Conservation (phyloP, 1,139 yeast species). For the Yarrowia galli region DNA sequence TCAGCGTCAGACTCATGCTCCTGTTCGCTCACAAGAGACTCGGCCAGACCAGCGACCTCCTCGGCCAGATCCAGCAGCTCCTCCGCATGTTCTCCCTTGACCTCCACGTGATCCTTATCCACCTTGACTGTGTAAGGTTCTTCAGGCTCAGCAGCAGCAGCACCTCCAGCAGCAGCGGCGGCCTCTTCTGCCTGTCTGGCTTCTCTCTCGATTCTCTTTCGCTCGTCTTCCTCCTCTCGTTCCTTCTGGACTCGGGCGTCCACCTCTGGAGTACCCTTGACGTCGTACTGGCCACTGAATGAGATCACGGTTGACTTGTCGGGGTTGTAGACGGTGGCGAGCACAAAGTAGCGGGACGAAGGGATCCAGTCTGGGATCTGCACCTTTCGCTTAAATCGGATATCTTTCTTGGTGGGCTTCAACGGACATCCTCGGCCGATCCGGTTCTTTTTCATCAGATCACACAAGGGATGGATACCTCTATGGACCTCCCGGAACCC, state of each 20-base stretch:
- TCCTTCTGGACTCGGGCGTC: background rate
- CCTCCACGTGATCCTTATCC: background rate
- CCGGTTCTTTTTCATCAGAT: slow-evolving; percentile 16
- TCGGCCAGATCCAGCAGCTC: slow-evolving; percentile 9
- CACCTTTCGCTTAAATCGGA: slow-evolving; percentile 21
- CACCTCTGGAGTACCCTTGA: slow-evolving; percentile 17
- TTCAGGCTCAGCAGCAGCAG: background rate
- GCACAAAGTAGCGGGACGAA: slow-evolving; percentile 6
- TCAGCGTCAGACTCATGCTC: background rate
- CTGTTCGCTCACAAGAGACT: slow-evolving; percentile 4
- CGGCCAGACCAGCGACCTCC: slow-evolving; percentile 2
- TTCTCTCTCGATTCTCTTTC: background rate
- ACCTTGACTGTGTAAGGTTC: slow-evolving; percentile 24
- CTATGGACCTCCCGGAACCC: slow-evolving; percentile 21
- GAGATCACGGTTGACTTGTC: slow-evolving; percentile 7
- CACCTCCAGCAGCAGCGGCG: background rate
- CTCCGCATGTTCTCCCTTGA: slow-evolving; percentile 22
- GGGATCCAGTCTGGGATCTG: slow-evolving; percentile 34
- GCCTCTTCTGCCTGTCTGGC: background rate
- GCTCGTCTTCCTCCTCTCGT: slow-evolving; percentile 5
- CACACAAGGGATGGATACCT: slow-evolving; percentile 23
- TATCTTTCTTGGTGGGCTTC: slow-evolving; percentile 36
- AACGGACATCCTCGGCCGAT: slow-evolving; percentile 34
- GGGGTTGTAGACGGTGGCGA: slow-evolving; percentile 23
- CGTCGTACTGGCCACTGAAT: slow-evolving; percentile 30